Evolutionary conservation across 2,329 filamentous ascomycete species (phyloP).

Genomic region (Metarhizium robertsii): DNA sequence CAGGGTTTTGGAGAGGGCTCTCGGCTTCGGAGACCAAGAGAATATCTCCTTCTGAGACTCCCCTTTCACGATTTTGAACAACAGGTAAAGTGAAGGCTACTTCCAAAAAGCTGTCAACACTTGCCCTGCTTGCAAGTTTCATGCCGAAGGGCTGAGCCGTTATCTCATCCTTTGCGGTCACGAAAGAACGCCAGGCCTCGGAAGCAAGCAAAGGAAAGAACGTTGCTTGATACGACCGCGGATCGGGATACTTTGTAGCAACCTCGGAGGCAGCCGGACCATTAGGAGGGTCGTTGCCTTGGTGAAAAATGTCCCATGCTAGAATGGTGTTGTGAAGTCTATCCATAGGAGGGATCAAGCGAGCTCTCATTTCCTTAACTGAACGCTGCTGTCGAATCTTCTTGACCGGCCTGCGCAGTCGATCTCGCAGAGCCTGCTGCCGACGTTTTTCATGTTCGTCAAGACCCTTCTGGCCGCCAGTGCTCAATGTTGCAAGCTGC

Average conservation of each 20-base stretch:
- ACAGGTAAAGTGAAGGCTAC: slow-evolving; percentile 75
- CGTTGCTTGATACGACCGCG: slow-evolving; percentile 72
- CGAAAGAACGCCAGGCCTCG: slow-evolving; percentile 92
- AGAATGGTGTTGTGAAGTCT: slow-evolving; percentile 78
- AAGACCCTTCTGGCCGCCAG: slow-evolving; percentile 37
- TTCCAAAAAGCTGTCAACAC: slow-evolving; percentile 87
- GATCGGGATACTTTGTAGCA: slow-evolving; percentile 66
- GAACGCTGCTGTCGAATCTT: slow-evolving; percentile 75
- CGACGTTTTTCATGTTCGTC: slow-evolving; percentile 37
- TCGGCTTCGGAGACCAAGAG: slow-evolving; percentile 70
- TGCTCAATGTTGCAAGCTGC: slow-evolving; percentile 37
- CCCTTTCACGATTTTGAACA: slow-evolving; percentile 59
- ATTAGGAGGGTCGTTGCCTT: slow-evolving; percentile 75
- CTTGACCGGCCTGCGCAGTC: slow-evolving; percentile 65
- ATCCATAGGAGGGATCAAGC: slow-evolving; percentile 81
- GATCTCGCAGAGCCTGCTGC: slow-evolving; percentile 40
- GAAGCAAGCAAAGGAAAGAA: slow-evolving; percentile 86
- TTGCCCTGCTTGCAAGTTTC: slow-evolving; percentile 78
- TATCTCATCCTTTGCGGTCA: slow-evolving; percentile 80
- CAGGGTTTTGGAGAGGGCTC: slow-evolving; percentile 56
- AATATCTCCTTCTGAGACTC: slow-evolving; percentile 77
- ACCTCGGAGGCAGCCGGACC: slow-evolving; percentile 67
- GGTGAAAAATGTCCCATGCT: slow-evolving; percentile 90
- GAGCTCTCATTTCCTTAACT: slow-evolving; percentile 87
- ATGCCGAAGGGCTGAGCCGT: slow-evolving; percentile 75